Percentiles rank a stretch among this genome's conserved stretches.
phyloP scores from a whole-genome alignment of 2,329 filamentous ascomycete species.

The Hypoxylon sp. region DNA sequence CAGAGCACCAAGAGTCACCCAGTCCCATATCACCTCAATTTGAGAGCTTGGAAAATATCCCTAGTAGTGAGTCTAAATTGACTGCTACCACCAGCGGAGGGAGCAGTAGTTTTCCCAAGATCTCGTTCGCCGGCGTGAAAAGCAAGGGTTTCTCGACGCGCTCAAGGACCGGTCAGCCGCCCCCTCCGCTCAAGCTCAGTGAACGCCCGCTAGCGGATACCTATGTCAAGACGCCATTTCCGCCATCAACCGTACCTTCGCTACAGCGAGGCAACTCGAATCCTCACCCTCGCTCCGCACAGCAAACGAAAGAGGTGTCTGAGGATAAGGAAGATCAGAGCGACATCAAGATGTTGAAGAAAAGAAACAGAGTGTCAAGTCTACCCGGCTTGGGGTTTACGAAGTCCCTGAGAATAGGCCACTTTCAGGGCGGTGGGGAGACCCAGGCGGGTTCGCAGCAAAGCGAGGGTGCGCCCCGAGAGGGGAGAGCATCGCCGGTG shows the following conservation, averaged over 20 bases:
- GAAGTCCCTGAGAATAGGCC: conserved; percentile 19
- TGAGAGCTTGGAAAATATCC: neutral
- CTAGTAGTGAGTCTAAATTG: neutral
- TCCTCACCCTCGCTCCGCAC: neutral
- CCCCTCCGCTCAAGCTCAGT: conserved; percentile 47
- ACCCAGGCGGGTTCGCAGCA: neutral
- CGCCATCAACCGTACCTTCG: neutral
- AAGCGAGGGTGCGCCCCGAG: conserved; percentile 12
- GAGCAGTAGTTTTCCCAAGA: conserved; percentile 3
- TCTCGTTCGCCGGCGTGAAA: conserved; percentile 41
- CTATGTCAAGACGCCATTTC: conserved; percentile 50
- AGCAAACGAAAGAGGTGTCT: neutral
- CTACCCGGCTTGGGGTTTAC: conserved; percentile 29
- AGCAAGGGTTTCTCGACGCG: conserved; percentile 41
- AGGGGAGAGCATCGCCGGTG: conserved; percentile 24
- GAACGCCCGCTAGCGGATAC: conserved; percentile 40
- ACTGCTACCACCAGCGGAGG: neutral
- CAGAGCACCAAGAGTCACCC: neutral
- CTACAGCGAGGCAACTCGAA: conserved; percentile 6
- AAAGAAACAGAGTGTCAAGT: conserved; percentile 42
- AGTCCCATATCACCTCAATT: neutral
- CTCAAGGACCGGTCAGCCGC: conserved; percentile 31
- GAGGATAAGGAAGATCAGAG: conserved; percentile 8
- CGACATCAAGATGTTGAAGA: conserved; percentile 8
- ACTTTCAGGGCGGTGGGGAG: conserved; percentile 15